Conservation (phyloP, 495 filamentous ascomycete genomes). For the Pyronema domesticum region DNA sequence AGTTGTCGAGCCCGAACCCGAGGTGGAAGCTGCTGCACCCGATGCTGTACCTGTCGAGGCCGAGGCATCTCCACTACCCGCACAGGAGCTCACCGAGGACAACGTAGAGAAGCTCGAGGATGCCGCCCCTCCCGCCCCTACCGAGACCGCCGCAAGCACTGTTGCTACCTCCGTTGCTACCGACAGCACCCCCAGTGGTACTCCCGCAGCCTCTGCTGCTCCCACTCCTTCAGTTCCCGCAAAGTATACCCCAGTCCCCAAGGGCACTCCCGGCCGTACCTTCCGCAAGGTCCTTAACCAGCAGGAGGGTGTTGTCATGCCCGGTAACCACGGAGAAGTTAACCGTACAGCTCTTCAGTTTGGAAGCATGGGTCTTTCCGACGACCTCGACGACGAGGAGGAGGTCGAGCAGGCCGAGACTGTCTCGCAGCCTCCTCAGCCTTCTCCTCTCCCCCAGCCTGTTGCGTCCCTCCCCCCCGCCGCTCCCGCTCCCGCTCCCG, state of each 20-base stretch:
- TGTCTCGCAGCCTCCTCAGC: slow-evolving; percentile 79
- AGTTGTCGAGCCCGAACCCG: slow-evolving; percentile 11
- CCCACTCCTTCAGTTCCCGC: slow-evolving; percentile 30
- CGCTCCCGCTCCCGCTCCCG: slow-evolving; percentile 30
- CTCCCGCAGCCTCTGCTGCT: slow-evolving; percentile 41
- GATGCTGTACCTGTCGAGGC: slow-evolving; percentile 25
- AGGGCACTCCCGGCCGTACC: slow-evolving; percentile 33
- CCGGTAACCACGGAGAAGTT: slow-evolving; percentile 77
- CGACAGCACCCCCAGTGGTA: slow-evolving; percentile 28
- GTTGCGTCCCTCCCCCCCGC: slow-evolving; percentile 78
- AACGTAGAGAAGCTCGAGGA: slow-evolving; percentile 85
- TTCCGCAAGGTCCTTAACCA: slow-evolving; percentile 78
- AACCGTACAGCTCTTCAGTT: slow-evolving; percentile 93
- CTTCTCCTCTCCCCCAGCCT: slow-evolving; percentile 79
- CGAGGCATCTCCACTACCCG: slow-evolving; percentile 16
- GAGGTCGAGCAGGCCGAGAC: slow-evolving; percentile 93
- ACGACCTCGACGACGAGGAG: slow-evolving; percentile 86
- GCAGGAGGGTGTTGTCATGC: slow-evolving; percentile 95
- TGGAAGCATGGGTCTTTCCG: slow-evolving; percentile 84
- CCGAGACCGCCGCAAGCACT: slow-evolving; percentile 78
- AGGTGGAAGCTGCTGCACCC: slow-evolving; percentile 20
- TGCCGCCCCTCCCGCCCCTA: slow-evolving; percentile 51
- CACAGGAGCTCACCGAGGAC: slow-evolving; percentile 49
- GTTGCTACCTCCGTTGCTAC: slow-evolving; percentile 67
- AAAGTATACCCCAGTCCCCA: slow-evolving; percentile 19